Percentiles rank a stretch among this genome's conserved stretches.
These are phyloP conservation scores for Trichoderma sp. DNA, from an alignment of 2,329 filamentous ascomycete genomes.

Conservation along the genomic window DNA sequence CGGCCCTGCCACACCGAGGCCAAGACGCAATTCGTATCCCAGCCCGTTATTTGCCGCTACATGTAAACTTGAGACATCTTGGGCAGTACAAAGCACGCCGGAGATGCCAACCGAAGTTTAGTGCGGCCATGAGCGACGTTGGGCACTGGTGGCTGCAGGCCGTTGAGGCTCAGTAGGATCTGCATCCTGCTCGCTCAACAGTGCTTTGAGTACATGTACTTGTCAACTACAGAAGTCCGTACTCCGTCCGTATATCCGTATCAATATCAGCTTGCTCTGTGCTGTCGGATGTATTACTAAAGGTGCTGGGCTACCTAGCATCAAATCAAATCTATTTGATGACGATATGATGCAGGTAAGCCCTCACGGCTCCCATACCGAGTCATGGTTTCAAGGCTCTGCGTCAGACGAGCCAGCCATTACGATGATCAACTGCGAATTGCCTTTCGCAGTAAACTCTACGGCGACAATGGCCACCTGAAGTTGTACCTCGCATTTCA, in stretches of 20 bases:
- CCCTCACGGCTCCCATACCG: neutral
- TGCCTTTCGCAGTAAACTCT: neutral
- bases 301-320: neutral
- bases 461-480: neutral
- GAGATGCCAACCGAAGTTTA: neutral
- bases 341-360: neutral
- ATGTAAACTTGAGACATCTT: neutral
- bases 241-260: neutral
- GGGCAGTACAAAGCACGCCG: neutral
- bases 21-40: neutral
- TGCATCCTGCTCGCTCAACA: neutral
- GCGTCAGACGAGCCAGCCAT: neutral
- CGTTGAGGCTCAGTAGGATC: slow-evolving; percentile 13
- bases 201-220: neutral
- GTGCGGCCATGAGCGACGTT: neutral
- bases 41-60: slow-evolving; percentile 6
- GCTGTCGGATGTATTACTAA: neutral
- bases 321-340: neutral
- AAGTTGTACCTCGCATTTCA: neutral
- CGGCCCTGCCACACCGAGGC: neutral
- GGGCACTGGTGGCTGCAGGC: neutral
- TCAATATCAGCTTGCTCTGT: neutral
- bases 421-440: neutral
- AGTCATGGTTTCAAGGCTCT: neutral
- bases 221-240: neutral